Conservation (phyloP, 2,329 filamentous ascomycete genomes). For the Aspergillus spinulosporus region DNA sequence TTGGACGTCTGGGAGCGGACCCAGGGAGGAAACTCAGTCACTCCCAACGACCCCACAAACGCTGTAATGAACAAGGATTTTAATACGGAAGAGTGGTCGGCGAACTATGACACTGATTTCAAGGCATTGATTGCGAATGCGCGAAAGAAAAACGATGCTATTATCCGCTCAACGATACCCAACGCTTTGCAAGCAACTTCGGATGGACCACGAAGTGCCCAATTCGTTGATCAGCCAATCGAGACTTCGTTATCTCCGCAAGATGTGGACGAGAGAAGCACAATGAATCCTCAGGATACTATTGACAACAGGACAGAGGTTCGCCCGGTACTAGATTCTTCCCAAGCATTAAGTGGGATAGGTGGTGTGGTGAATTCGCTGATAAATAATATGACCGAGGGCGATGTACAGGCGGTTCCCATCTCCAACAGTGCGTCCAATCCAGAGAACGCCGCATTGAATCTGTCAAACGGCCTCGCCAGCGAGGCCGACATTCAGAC, state of each 20-base stretch:
- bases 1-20: conserved; percentile 85
- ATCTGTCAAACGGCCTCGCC: conserved; percentile 1
- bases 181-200: conserved; percentile 15
- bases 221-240: conserved; percentile 4
- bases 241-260: not conserved
- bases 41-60: conserved; percentile 25
- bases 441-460: not conserved
- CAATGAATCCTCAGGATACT: not conserved
- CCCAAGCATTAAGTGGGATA: conserved; percentile 5
- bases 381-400: not conserved
- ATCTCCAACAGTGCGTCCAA: not conserved
- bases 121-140: conserved; percentile 77
- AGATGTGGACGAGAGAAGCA: not conserved
- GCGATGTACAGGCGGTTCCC: not conserved
- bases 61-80: conserved; percentile 85
- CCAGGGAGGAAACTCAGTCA: conserved; percentile 62
- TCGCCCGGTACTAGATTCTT: not conserved
- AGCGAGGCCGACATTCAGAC: conserved; percentile 9
- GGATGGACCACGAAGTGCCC: conserved; percentile 8
- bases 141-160: conserved; percentile 51
- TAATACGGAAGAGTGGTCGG: conserved; percentile 73
- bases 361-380: conserved; percentile 6
- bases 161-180: conserved; percentile 30
- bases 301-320: not conserved
- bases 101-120: conserved; percentile 72